Evolutionary conservation across 768 basidiomycete genomes (phyloP), one percentile per base, ranked within the genome.

Genomic region (Mycena maculata): DNA sequence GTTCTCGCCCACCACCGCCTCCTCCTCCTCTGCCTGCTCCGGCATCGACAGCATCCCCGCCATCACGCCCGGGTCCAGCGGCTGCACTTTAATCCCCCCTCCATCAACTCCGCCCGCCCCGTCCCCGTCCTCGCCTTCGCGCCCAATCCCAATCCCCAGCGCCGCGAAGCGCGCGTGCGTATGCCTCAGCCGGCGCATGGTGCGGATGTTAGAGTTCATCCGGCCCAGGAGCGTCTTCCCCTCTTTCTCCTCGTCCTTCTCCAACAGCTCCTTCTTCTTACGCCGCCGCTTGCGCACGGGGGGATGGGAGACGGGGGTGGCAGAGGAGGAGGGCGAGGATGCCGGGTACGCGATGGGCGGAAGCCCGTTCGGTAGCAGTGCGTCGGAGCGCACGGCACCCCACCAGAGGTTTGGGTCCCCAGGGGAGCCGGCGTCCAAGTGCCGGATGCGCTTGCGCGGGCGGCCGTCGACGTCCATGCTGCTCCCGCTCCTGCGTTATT

Each of bases 131-230:
- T 25, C 50, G 4, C 25, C 22, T 7, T 50, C 39, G 16, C 47
- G n/a, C n/a, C n/a, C 59, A 18, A 41, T 42, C 9, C 65, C 62
- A 6, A 80, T 73, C 65, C 80, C 83, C 54, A 95, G 75, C 10
- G 88, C 86, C 0, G 87, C 82, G 69, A 93, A 90, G 72, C 90
- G 91, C 63, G 86, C 81, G 74, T 95, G 92, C 0, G 90, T 92
- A 67, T 87, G 86, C 58, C 92, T 83, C 31, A 95, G 85, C 27
- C 90, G 86, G 63, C 89, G 87, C 80, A 94, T 85, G 3, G 91
- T 91, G 69, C 84, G 87, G 63, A 95, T 88, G 73, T 95, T 95
- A 56, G 81, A 81, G 75, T 92, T 93, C 89, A 95, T 93, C 58
- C 89, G 72, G 18, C 78, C 79, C n/a, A 93, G 80, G 22, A 95